These are phyloP conservation scores for Hyphopichia burtonii DNA, from an alignment of 1,139 yeast species.

Conservation along the genomic window DNA sequence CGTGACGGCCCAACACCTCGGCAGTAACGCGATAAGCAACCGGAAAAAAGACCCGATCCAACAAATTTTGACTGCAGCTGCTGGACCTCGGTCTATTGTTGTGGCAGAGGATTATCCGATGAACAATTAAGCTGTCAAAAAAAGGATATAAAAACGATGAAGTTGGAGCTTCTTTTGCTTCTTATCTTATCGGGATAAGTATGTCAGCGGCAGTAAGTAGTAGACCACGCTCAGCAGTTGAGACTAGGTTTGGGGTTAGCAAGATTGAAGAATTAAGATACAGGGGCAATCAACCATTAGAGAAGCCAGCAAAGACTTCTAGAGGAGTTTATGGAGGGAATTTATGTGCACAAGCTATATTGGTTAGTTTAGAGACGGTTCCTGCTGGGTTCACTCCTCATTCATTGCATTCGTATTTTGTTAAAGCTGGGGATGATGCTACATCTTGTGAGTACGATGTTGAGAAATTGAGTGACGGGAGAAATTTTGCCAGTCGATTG, in stretches of 20 bases:
- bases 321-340: constrained; percentile 46
- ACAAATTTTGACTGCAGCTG: not conserved
- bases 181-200: no score
- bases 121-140: not conserved
- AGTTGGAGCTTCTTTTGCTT: no score
- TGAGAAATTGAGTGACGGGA: constrained; percentile 31
- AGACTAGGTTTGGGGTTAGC: constrained; percentile 20
- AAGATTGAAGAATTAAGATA: constrained; percentile 21
- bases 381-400: constrained; percentile 39
- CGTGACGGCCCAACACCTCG: no score
- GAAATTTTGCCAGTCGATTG: constrained; percentile 32
- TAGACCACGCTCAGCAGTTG: not conserved
- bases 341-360: constrained; percentile 39
- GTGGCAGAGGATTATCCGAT: not conserved
- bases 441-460: constrained; percentile 29
- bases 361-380: constrained; percentile 34
- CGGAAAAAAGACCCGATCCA: not conserved
- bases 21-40: no score
- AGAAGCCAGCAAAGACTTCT: constrained; percentile 28
- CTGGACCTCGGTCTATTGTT: not conserved
- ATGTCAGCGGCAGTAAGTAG: not conserved
- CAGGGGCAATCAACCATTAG: constrained; percentile 29
- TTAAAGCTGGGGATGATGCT: constrained; percentile 35
- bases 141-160: no score
- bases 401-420: constrained; percentile 42